Conservation (phyloP, 2,329 filamentous ascomycete genomes). For the Raffaelea albimanens region DNA sequence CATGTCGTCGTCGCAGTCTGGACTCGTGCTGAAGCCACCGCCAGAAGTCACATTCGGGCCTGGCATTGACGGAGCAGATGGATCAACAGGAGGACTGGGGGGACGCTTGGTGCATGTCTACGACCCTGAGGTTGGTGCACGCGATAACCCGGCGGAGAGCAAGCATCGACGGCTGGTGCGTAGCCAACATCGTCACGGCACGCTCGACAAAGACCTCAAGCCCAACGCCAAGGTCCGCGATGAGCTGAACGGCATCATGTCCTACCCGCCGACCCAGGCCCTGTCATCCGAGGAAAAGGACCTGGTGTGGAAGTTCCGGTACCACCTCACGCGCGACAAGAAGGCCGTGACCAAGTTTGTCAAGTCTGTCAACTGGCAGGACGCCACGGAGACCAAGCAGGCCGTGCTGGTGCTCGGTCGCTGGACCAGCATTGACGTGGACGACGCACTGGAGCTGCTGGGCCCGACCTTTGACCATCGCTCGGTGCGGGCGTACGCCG, state of each 20-base stretch:
- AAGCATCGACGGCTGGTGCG: conserved; percentile 89
- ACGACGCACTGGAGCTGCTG: conserved; percentile 88
- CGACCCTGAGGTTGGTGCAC: conserved; percentile 82
- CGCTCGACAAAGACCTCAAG: conserved; percentile 88
- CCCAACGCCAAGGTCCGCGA: conserved; percentile 94
- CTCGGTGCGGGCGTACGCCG: conserved; percentile 83
- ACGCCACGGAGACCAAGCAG: conserved; percentile 44
- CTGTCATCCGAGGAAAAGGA: conserved; percentile 89
- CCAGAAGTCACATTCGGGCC: conserved; percentile 87
- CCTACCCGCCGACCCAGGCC: conserved; percentile 84
- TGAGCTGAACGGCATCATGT: conserved; percentile 82
- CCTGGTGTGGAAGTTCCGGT: conserved; percentile 93
- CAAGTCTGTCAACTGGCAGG: conserved; percentile 51
- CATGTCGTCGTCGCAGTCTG: conserved; percentile 52
- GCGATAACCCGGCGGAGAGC: conserved; percentile 87
- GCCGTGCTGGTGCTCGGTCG: conserved; percentile 82
- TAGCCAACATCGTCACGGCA: conserved; percentile 82
- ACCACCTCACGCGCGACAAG: conserved; percentile 89
- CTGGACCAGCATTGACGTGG: conserved; percentile 95
- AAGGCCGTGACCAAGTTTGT: conserved; percentile 91
- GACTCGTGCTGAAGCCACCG: conserved; percentile 65
- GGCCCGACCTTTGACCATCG: conserved; percentile 87
- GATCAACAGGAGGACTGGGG: conserved; percentile 20
- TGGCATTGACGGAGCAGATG: conserved; percentile 45
- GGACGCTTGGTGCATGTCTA: conserved; percentile 74